Evolutionary conservation across 2,329 filamentous ascomycete genomes (phyloP).

Genomic region (Curvularia verruculosa): DNA sequence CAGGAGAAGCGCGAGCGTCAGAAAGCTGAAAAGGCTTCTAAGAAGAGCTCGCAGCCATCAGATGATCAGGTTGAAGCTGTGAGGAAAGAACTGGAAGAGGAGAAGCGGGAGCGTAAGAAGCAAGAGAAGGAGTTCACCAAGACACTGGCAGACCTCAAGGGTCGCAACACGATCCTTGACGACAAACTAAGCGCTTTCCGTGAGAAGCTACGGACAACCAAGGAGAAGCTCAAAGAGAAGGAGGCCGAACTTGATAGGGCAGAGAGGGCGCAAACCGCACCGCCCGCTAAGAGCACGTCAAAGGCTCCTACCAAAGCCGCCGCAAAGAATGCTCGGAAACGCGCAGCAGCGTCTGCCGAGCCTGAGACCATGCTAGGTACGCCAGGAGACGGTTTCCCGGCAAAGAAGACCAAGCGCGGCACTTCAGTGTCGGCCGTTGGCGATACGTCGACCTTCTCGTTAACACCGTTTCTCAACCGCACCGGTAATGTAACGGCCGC

Average conservation of each 20-base stretch:
- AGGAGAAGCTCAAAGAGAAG: conserved; percentile 74
- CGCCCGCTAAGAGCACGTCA: conserved; percentile 36
- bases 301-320: conserved; percentile 43
- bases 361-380: conserved; percentile 57
- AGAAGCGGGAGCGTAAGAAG: conserved; percentile 59
- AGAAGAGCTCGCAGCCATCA: conserved; percentile 51
- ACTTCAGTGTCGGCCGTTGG: conserved; percentile 67
- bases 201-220: conserved; percentile 70
- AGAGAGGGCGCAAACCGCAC: conserved; percentile 52
- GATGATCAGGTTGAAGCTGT: conserved; percentile 55
- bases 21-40: conserved; percentile 39
- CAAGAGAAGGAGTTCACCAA: conserved; percentile 61
- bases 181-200: conserved; percentile 73
- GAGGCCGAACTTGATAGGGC: conserved; percentile 57
- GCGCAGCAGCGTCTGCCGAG: conserved; percentile 52
- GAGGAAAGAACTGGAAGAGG: conserved; percentile 57
- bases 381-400: conserved; percentile 54
- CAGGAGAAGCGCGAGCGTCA: conserved; percentile 49
- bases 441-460: conserved; percentile 91
- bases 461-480: conserved; percentile 89
- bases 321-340: conserved; percentile 51
- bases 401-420: conserved; percentile 54
- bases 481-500: conserved; percentile 64
- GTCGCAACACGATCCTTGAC: conserved; percentile 69
- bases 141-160: conserved; percentile 65